phyloP scores from a whole-genome alignment of 805 yeast species.

The Cyberlindnera petersonii region DNA sequence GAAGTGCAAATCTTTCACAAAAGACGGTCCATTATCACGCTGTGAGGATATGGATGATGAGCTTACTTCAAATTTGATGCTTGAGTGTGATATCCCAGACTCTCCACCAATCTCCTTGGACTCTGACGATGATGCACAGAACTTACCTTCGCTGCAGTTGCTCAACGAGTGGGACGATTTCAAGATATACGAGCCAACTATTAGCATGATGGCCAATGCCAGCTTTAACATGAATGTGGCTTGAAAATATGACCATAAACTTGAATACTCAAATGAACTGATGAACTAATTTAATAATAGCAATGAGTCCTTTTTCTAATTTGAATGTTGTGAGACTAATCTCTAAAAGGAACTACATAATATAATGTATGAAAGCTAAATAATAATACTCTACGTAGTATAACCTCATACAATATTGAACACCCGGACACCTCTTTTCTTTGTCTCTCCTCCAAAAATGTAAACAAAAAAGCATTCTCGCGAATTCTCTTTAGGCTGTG shows the following conservation, averaged over 20 bases:
- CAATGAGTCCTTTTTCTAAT: too few species aligned
- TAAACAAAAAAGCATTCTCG: slow-evolving; percentile 13
- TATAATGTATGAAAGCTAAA: too few species aligned
- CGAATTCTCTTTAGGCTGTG: too few species aligned
- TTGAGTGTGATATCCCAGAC: slow-evolving; percentile 14
- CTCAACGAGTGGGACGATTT: background rate
- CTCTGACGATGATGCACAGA: slow-evolving; percentile 2
- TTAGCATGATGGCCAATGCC: slow-evolving; percentile 16
- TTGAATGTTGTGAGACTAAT: too few species aligned
- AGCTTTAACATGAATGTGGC: slow-evolving; percentile 20
- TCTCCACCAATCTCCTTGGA: background rate
- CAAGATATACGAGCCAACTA: slow-evolving; percentile 7
- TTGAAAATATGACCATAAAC: slow-evolving; percentile 1
- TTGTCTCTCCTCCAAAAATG: too few species aligned
- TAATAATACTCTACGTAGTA: too few species aligned
- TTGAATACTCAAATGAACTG: background rate
- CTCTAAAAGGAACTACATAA: too few species aligned
- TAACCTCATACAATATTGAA: too few species aligned
- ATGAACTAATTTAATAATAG: background rate
- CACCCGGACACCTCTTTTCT: slow-evolving; percentile 1
- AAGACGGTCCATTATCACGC: slow-evolving; percentile 19
- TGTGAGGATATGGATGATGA: slow-evolving; percentile 12
- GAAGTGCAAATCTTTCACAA: slow-evolving; percentile 20
- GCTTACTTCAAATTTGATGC: background rate
- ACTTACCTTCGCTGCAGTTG: slow-evolving; percentile 6